Evolutionary conservation across 805 yeast species (phyloP), one percentile per base, ranked within the genome.

Genomic region (Pichia paraexigua): DNA sequence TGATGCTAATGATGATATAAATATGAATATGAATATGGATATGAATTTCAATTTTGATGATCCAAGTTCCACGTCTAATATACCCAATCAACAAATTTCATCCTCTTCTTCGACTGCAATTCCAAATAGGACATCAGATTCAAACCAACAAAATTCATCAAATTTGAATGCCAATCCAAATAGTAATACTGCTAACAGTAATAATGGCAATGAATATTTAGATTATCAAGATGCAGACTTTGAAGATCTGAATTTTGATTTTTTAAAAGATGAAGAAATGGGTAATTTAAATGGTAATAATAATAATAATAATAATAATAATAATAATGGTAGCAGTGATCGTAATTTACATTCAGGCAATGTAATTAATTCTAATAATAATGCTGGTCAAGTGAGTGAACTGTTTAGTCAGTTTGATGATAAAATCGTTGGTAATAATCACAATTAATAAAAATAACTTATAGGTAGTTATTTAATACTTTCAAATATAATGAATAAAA

Each of bases 361-460:
- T 35, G 2, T 8, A 35, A 35, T 17, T 35, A 35, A n/a, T 3
- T 1, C 20, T 17, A n/a, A 11, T 35, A 35, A 35, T 35, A 35
- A 66, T 6, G 53, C 62, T 17, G 69, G 64, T 47, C 65, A 64
- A 49, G 64, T 63, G 67, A 67, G 64, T 50, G 58, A 64, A 47
- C 54, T 65, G 41, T 63, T 65, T 37, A 58, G 63, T 46, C 67
- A 64, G 46, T 65, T 65, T 52, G 69, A 65, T 52, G 68, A 65
- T 52, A 67, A 64, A 41, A 53, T 63, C 47, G 65, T 64, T 18
- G 59, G 58, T 24, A 59, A 58, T 43, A 54, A 56, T 35, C 3
- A n/a, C 7, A 35, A 17, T 35, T 35, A n/a, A 35, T 17, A 17
- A 35, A 7, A 15, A 2, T 15, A 15, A 7, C n/a, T 35, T n/a